Conservation (phyloP, 768 basidiomycete species). For the Saitozyma sp. region DNA sequence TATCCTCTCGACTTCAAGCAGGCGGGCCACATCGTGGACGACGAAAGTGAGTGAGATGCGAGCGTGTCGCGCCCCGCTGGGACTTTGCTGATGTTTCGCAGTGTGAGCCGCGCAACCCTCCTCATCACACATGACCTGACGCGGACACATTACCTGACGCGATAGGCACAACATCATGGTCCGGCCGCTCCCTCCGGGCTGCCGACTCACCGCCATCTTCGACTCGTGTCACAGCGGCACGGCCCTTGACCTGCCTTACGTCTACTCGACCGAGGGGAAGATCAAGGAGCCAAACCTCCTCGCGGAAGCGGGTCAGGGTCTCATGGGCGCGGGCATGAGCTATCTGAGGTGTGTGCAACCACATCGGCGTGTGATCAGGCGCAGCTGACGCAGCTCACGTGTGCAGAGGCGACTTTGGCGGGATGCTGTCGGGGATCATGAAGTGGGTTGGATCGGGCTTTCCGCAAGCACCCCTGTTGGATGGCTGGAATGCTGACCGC, state of each 20-base stretch:
- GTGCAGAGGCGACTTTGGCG: slow-evolving; percentile 72
- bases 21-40: slow-evolving; percentile 81
- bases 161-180: slow-evolving; percentile 70
- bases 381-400: not conserved
- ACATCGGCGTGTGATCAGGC: not conserved
- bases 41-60: slow-evolving; percentile 60
- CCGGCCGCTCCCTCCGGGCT: slow-evolving; percentile 72
- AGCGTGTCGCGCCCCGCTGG: too few species aligned
- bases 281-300: slow-evolving; percentile 90
- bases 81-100: not conserved
- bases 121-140: not conserved
- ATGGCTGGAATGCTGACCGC: not conserved
- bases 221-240: slow-evolving; percentile 52
- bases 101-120: not conserved
- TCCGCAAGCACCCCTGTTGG: not conserved
- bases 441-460: slow-evolving; percentile 46
- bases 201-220: slow-evolving; percentile 71
- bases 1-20: slow-evolving; percentile 77
- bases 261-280: slow-evolving; percentile 90
- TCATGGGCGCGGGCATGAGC: slow-evolving; percentile 73
- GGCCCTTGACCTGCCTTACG: slow-evolving; percentile 62
- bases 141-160: not conserved
- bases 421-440: slow-evolving; percentile 71
- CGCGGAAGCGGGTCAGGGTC: slow-evolving; percentile 80
- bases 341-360: slow-evolving; percentile 55